Percentiles rank a stretch among this genome's conserved stretches.
Conservation (phyloP, 1,284 basidiomycete species). For the Wallemia hederae region DNA sequence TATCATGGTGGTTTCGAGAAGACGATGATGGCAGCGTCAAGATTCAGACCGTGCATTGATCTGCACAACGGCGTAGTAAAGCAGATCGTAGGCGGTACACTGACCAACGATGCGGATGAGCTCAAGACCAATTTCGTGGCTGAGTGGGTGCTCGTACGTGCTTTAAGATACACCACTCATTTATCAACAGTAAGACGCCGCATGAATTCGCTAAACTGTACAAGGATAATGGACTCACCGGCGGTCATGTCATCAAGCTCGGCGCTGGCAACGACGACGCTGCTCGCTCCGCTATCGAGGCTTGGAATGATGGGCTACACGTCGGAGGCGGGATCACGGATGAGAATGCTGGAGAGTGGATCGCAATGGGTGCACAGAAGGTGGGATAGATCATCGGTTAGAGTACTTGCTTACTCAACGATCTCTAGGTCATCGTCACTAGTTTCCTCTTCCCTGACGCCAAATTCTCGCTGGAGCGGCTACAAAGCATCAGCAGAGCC, state of each 20-base stretch:
- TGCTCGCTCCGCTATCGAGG: slow-evolving; percentile 44
- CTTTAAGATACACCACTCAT: background rate
- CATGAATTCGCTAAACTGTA: slow-evolving; percentile 59
- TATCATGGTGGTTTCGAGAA: background rate
- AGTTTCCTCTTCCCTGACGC: slow-evolving; percentile 70
- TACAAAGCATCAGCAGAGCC: slow-evolving; percentile 30
- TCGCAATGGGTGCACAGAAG: slow-evolving; percentile 70
- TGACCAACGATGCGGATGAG: slow-evolving; percentile 29
- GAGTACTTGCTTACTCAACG: background rate
- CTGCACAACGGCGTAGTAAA: slow-evolving; percentile 84
- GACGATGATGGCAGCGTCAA: slow-evolving; percentile 2
- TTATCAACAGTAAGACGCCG: slow-evolving; percentile 43
- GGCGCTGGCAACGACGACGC: slow-evolving; percentile 63
- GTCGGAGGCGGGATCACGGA: slow-evolving; percentile 76
- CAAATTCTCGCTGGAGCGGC: slow-evolving; percentile 43
- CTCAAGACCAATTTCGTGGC: slow-evolving; percentile 82
- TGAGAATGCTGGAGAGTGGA: slow-evolving; percentile 54
- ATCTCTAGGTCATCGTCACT: slow-evolving; percentile 63
- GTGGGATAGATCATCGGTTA: slow-evolving; percentile 20
- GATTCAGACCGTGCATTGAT: slow-evolving; percentile 88
- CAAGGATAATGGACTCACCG: slow-evolving; percentile 32
- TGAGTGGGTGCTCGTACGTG: slow-evolving; percentile 26
- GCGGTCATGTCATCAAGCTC: slow-evolving; percentile 91
- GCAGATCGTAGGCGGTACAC: slow-evolving; percentile 88
- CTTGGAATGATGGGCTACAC: slow-evolving; percentile 67